A percentile compares a stretch with the other conserved stretches of the same genome.
Evolutionary conservation across 106 monocot genomes (phyloP).

Genomic region (Chionographis japonica): DNA sequence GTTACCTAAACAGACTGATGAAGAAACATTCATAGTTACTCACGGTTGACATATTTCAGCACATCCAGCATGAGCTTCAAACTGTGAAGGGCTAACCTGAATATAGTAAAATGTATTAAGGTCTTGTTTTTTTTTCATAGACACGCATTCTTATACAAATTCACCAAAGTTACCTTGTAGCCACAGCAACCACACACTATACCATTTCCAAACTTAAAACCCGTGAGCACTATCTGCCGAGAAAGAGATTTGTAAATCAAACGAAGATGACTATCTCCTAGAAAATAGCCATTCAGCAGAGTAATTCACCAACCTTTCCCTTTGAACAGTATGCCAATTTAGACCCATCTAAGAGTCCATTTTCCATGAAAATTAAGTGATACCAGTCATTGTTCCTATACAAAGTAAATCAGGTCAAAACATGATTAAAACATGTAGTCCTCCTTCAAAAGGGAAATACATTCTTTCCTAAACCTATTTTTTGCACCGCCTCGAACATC

Average conservation of each 20-base stretch:
- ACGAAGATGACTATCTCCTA: not conserved
- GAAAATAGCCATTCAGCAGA: not conserved
- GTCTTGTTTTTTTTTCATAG: not conserved
- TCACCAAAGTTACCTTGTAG: slow-evolving; percentile 30
- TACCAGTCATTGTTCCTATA: slow-evolving; percentile 45
- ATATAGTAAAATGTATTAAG: slow-evolving; percentile 3
- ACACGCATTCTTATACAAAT: not conserved
- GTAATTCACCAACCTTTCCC: slow-evolving; percentile 35
- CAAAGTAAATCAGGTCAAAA: not conserved
- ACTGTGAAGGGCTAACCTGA: slow-evolving; percentile 53
- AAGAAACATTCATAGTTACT: slow-evolving; percentile 6
- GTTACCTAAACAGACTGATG: too few relatives aligned
- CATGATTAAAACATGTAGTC: not conserved
- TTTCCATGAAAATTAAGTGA: slow-evolving; percentile 39
- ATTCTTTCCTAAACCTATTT: slow-evolving; percentile 10
- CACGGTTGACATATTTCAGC: slow-evolving; percentile 40
- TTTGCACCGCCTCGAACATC: slow-evolving; percentile 9
- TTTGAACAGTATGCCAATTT: slow-evolving; percentile 31
- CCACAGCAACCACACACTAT: slow-evolving; percentile 57
- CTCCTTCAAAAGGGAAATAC: not conserved
- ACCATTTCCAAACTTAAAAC: slow-evolving; percentile 41
- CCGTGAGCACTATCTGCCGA: slow-evolving; percentile 36
- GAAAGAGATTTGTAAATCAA: not conserved
- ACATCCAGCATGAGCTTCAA: slow-evolving; percentile 64
- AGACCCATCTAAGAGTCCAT: slow-evolving; percentile 51